These are phyloP conservation scores for Myochromella boudieri DNA, from an alignment of 768 basidiomycete species.

Conservation along the genomic window DNA sequence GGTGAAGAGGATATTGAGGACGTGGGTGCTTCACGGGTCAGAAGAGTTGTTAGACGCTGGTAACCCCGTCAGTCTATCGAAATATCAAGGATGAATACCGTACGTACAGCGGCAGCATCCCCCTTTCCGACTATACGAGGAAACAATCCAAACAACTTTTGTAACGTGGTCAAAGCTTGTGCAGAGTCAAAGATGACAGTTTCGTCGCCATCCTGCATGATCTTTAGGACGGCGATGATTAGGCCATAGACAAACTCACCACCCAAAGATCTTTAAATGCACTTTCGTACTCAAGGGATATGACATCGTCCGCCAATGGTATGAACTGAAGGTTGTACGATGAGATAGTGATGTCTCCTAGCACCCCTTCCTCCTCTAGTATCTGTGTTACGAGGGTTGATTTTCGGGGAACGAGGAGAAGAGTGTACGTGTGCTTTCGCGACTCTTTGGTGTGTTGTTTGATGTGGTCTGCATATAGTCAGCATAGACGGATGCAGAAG, in stretches of 20 bases:
- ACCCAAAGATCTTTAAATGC: conserved; percentile 91
- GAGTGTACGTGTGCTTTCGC: conserved; percentile 79
- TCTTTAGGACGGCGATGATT: too few species aligned
- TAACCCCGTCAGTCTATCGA: conserved; percentile 1
- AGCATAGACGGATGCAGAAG: conserved; percentile 17
- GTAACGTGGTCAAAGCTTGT: conserved; percentile 79
- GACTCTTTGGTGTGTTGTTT: conserved; percentile 72
- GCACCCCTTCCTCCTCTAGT: conserved; percentile 95
- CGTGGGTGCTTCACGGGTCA: conserved; percentile 60
- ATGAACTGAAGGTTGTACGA: conserved; percentile 94
- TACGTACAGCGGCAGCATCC: conserved; percentile 69
- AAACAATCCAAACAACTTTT: conserved; percentile 84
- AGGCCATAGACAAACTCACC: conserved; percentile 61
- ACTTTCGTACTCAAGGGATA: conserved; percentile 85
- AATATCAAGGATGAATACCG: conserved; percentile 2
- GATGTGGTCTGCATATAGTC: conserved; percentile 76
- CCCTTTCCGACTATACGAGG: conserved; percentile 94
- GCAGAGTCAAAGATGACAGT: conserved; percentile 87
- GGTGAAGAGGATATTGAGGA: conserved; percentile 30
- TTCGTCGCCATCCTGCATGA: conserved; percentile 84
- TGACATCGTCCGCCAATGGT: conserved; percentile 88
- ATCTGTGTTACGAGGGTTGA: conserved; percentile 86
- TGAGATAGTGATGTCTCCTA: conserved; percentile 88
- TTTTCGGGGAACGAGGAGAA: conserved; percentile 83
- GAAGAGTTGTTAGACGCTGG: conserved; percentile 74